Evolutionary conservation across 2,329 filamentous ascomycete species (phyloP).

Genomic region (Diaporthe sp.): DNA sequence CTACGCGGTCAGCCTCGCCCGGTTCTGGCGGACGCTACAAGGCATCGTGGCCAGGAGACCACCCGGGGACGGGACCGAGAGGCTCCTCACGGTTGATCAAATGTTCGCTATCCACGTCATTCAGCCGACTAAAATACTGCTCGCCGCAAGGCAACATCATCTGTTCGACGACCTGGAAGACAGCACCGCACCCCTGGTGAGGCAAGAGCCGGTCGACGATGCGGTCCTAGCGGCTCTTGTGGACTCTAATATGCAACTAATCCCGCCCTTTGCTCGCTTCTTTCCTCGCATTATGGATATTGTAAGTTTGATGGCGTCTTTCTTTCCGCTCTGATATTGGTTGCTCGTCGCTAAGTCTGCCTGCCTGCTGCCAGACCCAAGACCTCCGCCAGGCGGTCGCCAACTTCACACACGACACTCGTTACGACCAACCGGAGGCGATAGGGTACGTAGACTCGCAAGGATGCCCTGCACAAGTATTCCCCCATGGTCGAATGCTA

Average conservation of each 20-base stretch:
- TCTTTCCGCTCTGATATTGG: not conserved
- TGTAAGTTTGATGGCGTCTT: slow-evolving; percentile 31
- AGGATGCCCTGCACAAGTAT: too few species aligned
- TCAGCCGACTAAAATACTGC: slow-evolving; percentile 47
- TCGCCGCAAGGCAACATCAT: slow-evolving; percentile 53
- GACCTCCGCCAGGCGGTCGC: slow-evolving; percentile 38
- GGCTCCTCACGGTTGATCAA: slow-evolving; percentile 40
- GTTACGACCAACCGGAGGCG: slow-evolving; percentile 34
- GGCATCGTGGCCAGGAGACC: slow-evolving; percentile 47
- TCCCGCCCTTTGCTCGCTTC: slow-evolving; percentile 49
- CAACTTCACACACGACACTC: slow-evolving; percentile 38
- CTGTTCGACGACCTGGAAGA: slow-evolving; percentile 53
- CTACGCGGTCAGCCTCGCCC: slow-evolving; percentile 53
- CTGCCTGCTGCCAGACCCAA: slow-evolving; percentile 26
- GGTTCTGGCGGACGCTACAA: slow-evolving; percentile 53
- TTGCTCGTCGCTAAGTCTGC: not conserved
- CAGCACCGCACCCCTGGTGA: slow-evolving; percentile 55
- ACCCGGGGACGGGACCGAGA: slow-evolving; percentile 37
- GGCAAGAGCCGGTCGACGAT: slow-evolving; percentile 50
- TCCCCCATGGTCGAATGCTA: not conserved
- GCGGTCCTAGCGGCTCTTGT: slow-evolving; percentile 51
- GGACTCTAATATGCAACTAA: slow-evolving; percentile 51
- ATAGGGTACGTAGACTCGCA: slow-evolving; percentile 33
- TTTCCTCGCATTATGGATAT: slow-evolving; percentile 43
- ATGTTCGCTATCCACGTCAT: slow-evolving; percentile 44